Base-by-base conservation (phyloP, 495 filamentous ascomycete species). In the Penicillium waksmanii region DNA sequence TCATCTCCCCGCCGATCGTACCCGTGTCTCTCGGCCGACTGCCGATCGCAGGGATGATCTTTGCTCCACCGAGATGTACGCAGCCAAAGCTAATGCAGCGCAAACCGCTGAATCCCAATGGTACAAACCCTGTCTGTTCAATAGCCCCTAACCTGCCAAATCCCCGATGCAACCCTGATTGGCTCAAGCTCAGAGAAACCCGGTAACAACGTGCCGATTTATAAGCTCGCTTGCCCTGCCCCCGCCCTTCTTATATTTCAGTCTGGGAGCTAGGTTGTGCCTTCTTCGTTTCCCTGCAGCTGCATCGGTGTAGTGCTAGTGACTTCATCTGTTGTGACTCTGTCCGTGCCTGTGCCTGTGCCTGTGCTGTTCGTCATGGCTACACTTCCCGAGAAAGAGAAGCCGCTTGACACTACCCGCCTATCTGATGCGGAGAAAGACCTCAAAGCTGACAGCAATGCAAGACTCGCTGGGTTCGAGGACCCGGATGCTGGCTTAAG, bases 401-500 rank as follows among this genome's bases (percentile, higher is more conserved):
- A 50, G 13, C n/a, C 46, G 5, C 48, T 62, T n/a, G 23, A 52
- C 12, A 50, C 36, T 0, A 55, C 60, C n/a, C 61, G 56, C 21
- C 38, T 54, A 9, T 63, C 61, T 2, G 73, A 74, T 55, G 12
- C 59, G 4, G 73, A 75, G 60, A 66, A 64, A 27, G 31, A 58
- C 10, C 33, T 40, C 9, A 55, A 59, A 35, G 5, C 35, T 0
- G 34, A 38, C 9, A 38, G 12, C 36, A n/a, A 53, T n/a, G 58
- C 64, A 1, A 63, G 58, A 46, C 49, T 69, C 5, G 61, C 56
- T 5, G 70, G 71, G 0, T 68, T 78, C 34, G 74, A 77, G 44
- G 87, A 91, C 61, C 89, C 88, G 1, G 90, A 93, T 66, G 85
- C 84, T 23, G 85, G 87, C 27, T 69, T 91, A 50, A 89, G 78